These are phyloP conservation scores for Musa acuminata DNA, from an alignment of 176 grass and related monocot species.

Conservation along the genomic window DNA sequence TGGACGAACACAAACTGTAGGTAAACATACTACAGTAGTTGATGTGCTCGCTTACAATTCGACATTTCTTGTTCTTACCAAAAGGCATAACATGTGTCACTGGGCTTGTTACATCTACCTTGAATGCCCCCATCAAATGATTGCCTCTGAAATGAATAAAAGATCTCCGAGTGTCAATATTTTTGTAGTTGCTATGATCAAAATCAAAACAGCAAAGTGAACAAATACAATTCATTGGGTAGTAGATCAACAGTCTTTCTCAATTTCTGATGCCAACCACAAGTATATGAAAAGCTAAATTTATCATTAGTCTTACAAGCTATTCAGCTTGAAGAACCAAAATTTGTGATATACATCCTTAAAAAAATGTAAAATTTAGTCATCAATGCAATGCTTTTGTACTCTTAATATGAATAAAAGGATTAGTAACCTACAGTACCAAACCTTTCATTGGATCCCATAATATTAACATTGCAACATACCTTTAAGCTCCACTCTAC, in stretches of 20 bases:
- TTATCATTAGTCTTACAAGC: too few species aligned
- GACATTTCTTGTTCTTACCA: conserved; percentile 33
- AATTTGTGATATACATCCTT: background rate
- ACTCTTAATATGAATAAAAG: background rate
- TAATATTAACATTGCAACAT: background rate
- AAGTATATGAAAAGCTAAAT: too few species aligned
- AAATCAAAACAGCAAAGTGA: background rate
- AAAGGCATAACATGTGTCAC: conserved; percentile 94
- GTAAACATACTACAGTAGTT: conserved; percentile 1
- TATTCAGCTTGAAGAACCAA: too few species aligned
- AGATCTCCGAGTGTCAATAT: conserved; percentile 2
- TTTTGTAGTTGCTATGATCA: background rate
- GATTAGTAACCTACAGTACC: background rate
- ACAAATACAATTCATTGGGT: background rate
- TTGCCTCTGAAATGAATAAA: conserved; percentile 45
- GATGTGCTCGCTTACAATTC: background rate
- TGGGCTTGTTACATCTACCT: conserved; percentile 69
- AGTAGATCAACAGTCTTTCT: too few species aligned
- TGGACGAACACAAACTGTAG: conserved; percentile 1
- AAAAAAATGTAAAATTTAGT: background rate
- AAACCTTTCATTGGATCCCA: background rate
- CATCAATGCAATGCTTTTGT: background rate
- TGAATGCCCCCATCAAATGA: conserved; percentile 62
- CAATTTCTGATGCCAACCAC: too few species aligned
- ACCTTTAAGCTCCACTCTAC: conserved; percentile 87